phyloP scores from a whole-genome alignment of 257 asterid species.

The Nicotiana benthamiana region DNA sequence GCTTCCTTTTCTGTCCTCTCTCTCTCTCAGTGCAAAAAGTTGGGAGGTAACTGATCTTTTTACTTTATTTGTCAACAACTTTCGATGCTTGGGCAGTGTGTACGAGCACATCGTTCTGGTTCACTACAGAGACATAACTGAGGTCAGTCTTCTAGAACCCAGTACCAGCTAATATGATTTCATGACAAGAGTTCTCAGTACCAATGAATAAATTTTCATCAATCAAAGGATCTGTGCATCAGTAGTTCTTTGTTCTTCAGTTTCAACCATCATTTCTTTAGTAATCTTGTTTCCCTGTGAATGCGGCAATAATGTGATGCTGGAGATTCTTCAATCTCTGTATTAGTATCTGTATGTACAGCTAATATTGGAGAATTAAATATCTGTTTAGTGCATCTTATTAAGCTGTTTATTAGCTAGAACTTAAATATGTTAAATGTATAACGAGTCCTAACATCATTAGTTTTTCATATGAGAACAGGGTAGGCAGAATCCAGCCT shows the following conservation, averaged over 20 bases:
- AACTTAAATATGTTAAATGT: neutral
- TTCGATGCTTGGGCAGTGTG: constrained; percentile 35
- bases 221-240: neutral
- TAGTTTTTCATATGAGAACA: constrained; percentile 22
- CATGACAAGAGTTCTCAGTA: neutral
- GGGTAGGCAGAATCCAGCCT: constrained; percentile 44
- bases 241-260: neutral
- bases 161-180: constrained; percentile 8
- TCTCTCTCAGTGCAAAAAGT: neutral
- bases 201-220: constrained; percentile 9
- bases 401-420: neutral
- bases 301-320: neutral
- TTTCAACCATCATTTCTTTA: neutral
- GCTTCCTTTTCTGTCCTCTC: neutral
- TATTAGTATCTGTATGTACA: neutral
- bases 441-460: constrained; percentile 1
- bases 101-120: constrained; percentile 69
- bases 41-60: neutral
- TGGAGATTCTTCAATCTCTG: neutral
- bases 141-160: constrained; percentile 38
- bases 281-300: neutral
- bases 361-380: neutral
- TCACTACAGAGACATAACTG: constrained; percentile 63
- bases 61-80: neutral
- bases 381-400: neutral